These are phyloP conservation scores for Talaromyces sp. DNA, from an alignment of 2,329 filamentous ascomycete genomes.

Conservation along the genomic window DNA sequence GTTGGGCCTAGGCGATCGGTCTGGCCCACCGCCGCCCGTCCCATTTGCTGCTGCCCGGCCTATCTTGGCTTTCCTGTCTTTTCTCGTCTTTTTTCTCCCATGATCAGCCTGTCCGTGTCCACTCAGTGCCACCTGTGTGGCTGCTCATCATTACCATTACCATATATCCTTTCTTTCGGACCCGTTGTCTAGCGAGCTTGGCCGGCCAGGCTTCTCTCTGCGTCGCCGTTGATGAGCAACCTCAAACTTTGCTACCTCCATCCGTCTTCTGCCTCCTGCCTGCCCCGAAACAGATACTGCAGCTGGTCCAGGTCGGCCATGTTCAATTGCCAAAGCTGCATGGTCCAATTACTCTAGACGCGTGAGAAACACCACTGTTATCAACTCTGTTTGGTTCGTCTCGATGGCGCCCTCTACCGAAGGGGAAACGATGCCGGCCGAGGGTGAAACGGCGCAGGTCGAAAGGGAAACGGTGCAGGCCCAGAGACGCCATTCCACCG, in stretches of 20 bases:
- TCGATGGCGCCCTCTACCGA: slow-evolving; percentile 4
- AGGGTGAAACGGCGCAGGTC: neutral
- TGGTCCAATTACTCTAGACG: neutral
- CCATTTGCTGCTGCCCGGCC: neutral
- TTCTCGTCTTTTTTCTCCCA: neutral
- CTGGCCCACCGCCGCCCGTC: neutral
- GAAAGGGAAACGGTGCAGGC: neutral
- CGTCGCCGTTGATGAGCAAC: neutral
- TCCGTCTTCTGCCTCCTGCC: neutral
- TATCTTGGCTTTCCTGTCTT: neutral
- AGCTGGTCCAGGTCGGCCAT: neutral
- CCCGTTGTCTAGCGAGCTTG: neutral
- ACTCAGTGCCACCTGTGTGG: neutral
- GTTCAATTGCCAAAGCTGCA: neutral
- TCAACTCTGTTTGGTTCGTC: neutral
- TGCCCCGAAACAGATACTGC: neutral
- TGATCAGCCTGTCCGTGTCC: neutral
- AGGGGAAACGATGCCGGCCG: neutral
- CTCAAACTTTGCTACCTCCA: neutral
- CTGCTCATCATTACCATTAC: neutral
- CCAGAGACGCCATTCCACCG: slow-evolving; percentile 20
- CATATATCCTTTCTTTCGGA: neutral
- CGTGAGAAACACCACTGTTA: neutral
- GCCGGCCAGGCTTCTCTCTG: neutral
- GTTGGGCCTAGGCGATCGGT: neutral